A percentile compares a stretch with the other conserved stretches of the same genome.
These are phyloP conservation scores for Suillus subluteus DNA, from an alignment of 768 basidiomycete genomes.

Conservation along the genomic window DNA sequence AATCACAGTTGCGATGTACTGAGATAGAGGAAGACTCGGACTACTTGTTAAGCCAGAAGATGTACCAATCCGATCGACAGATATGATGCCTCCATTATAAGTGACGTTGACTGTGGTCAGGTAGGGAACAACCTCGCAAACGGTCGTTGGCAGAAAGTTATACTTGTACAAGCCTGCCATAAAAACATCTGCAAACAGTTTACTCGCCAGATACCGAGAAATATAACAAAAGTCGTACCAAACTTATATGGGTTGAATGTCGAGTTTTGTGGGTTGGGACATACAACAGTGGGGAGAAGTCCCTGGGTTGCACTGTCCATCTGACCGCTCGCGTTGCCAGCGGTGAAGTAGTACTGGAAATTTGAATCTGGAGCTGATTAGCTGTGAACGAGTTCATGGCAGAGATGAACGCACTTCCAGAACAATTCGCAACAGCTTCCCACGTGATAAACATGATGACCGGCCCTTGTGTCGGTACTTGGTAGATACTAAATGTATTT, in stretches of 20 bases:
- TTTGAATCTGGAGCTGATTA: background rate
- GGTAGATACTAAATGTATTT: background rate
- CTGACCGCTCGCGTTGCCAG: background rate
- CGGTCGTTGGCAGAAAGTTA: constrained; percentile 13
- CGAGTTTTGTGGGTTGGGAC: background rate
- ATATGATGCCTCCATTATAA: constrained; percentile 13
- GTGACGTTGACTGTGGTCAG: constrained; percentile 18
- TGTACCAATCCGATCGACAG: background rate
- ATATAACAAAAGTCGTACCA: background rate
- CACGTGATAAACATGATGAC: background rate
- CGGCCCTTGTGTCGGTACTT: background rate
- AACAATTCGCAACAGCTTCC: constrained; percentile 5
- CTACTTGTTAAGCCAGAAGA: background rate
- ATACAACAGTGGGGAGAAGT: constrained; percentile 12
- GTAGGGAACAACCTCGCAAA: constrained; percentile 19
- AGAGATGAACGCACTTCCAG: constrained; percentile 6
- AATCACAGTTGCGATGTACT: constrained; percentile 9
- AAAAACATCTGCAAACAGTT: background rate
- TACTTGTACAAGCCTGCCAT: constrained; percentile 17
- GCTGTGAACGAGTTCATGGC: background rate
- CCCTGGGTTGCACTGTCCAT: background rate
- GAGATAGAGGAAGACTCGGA: background rate
- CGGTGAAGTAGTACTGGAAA: background rate
- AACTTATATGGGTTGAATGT: constrained; percentile 5
- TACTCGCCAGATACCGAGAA: constrained; percentile 10